Percentiles rank a stretch among this genome's conserved stretches.
These are phyloP conservation scores for Nakazawaea peltata DNA, from an alignment of 805 yeast genomes.

Conservation along the genomic window DNA sequence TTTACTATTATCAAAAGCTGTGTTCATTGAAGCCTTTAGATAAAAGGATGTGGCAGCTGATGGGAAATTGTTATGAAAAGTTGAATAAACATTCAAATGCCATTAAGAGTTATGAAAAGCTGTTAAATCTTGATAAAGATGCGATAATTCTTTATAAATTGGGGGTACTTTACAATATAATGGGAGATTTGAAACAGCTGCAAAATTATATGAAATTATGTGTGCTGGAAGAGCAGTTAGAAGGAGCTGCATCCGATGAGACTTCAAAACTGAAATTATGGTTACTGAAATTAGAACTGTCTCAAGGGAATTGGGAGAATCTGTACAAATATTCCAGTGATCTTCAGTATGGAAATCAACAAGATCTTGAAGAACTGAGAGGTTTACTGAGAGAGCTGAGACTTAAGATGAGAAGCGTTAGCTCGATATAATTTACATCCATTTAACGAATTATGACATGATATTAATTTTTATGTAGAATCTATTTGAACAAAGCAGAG, in stretches of 20 bases:
- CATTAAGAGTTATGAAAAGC: constrained; percentile 73
- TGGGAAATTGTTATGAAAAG: constrained; percentile 83
- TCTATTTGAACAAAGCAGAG: constrained; percentile 11
- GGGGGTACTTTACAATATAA: constrained; percentile 57
- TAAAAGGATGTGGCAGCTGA: constrained; percentile 93
- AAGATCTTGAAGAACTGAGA: constrained; percentile 85
- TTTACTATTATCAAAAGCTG: constrained; percentile 88
- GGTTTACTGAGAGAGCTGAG: constrained; percentile 74
- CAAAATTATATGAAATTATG: constrained; percentile 59
- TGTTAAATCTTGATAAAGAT: constrained; percentile 46
- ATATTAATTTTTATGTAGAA: too few relatives aligned
- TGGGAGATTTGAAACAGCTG: constrained; percentile 46
- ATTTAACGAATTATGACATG: too few relatives aligned
- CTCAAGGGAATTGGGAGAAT: constrained; percentile 45
- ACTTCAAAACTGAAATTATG: constrained; percentile 77
- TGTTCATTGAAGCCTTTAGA: constrained; percentile 84
- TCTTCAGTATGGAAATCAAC: constrained; percentile 66
- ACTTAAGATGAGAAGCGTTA: constrained; percentile 29
- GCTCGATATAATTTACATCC: too few relatives aligned
- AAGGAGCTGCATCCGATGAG: constrained; percentile 64
- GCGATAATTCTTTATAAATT: constrained; percentile 52
- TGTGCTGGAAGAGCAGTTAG: constrained; percentile 59
- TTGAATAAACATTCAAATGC: constrained; percentile 66
- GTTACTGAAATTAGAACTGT: constrained; percentile 68
- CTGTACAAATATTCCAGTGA: constrained; percentile 73